Base-by-base conservation (phyloP, 495 filamentous ascomycete genomes). In the Talaromyces liani region DNA sequence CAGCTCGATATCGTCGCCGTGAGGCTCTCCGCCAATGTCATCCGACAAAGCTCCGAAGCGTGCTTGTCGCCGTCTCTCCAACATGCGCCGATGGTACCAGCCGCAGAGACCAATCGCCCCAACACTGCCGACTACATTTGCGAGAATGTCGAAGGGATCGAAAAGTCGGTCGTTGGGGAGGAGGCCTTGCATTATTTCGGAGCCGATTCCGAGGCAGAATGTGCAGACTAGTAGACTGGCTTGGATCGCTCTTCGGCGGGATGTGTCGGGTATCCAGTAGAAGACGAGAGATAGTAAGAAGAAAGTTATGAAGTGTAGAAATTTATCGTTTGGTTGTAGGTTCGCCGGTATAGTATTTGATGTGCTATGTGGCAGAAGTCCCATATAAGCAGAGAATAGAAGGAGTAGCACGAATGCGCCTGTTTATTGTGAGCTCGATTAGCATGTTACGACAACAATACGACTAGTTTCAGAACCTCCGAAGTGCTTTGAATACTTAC, bases 211-310 rank as follows among this genome's bases (percentile, higher is more conserved):
- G 0, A 94, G 82, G 24, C 81, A 76, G 36, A 84, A 75, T 9
- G 91, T 94, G 76, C 88, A 90, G 64, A 92, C 80, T 16, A 91
- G 65, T n/a, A 98, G 76, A 24, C 93, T 97, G 57, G 96, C 72
- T 72, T 98, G 90, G 16, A 96, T 77, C 22, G 85, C 87, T 63
- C 93, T 89, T 33, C 92, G 85, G 57, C 95, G 89, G 57, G 87
- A 86, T 51, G 93, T 92, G 70, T 99, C 94, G 69, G 96, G 74
- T 70, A 96, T 89, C 93, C 93, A 99, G 86, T 99, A 99, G 84
- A 97, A 98, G 68, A 80, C 78, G 41, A 90, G 66, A 12, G 95
- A 93, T 25, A 99, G 79, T 63, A 89, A 67, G 84, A 97, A 95
- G 80, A 99, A 97, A 65, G 89, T 91, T 57, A 93, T 53, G 69